Base-by-base conservation (phyloP, 352 stramenopile species). In the Pythium utonaiense region DNA sequence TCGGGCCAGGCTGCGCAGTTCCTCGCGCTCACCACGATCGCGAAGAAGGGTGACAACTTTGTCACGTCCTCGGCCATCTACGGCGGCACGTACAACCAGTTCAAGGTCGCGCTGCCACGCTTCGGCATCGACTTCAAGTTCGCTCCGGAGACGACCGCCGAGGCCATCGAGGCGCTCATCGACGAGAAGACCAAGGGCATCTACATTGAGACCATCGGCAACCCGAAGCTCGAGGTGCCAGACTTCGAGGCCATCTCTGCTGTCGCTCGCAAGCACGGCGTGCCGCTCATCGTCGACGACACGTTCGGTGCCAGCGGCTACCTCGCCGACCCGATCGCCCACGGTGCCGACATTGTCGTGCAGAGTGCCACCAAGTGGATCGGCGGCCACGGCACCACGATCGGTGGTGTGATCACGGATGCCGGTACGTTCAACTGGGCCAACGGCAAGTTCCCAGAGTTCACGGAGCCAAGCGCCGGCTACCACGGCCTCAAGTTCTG, bases 51-150 rank as follows among this genome's bases (percentile, higher is more conserved):
- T 31, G 49, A 56, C 49, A 56, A 56, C 31, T 44, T 56, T 24
- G 49, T 56, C 13, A 31, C 49, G 6, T 45, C 28, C 6, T 56
- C 49, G 17, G 27, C 49, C 25, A 31, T 56, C n/a, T 56, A 56
- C 31, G 49, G 49, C 49, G 49, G 49, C 31, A 56, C 49, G 17
- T 56, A 56, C 49, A 56, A 56, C 49, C 49, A 56, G 49, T 56
- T 56, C 49, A 56, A 56, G 34, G 49, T 56, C 24, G 49, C 49
- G 30, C 30, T 56, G 30, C 49, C 49, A 16, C 49, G 49, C 49
- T 56, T 56, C n/a, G 49, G 49, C 49, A 56, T 56, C 21, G 49
- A 56, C 49, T 41, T 56, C 31, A 56, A 56, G 31, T 56, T 56
- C 30, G 49, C 49, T 14, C 14, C 28, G 19, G 6, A 3, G 30